phyloP scores from a whole-genome alignment of 2,329 filamentous ascomycete species.

The Xylaria sp. region DNA sequence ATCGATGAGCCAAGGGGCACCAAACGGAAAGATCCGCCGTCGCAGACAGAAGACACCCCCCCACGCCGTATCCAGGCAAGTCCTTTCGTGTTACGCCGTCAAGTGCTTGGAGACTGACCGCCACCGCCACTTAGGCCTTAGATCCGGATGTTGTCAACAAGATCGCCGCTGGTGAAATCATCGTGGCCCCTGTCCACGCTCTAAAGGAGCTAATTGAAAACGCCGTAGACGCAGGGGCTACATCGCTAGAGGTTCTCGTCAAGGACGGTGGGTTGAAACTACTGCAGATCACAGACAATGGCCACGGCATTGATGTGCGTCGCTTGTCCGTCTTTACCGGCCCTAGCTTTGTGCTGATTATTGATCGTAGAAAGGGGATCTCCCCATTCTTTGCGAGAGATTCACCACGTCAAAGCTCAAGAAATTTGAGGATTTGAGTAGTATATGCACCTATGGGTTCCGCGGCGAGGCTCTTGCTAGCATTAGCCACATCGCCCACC shows the following conservation, averaged over 20 bases:
- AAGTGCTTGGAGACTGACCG: conserved; percentile 25
- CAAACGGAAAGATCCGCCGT: conserved; percentile 56
- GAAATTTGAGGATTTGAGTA: conserved; percentile 86
- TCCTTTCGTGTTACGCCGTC: neutral
- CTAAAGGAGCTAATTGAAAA: conserved; percentile 97
- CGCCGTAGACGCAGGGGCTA: conserved; percentile 95
- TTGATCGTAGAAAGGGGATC: conserved; percentile 75
- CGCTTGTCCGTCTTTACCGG: neutral
- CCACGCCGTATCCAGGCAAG: conserved; percentile 56
- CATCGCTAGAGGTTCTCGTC: conserved; percentile 84
- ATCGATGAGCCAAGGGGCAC: conserved; percentile 50
- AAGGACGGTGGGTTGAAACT: conserved; percentile 96
- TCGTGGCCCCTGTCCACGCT: conserved; percentile 94
- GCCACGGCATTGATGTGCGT: conserved; percentile 87
- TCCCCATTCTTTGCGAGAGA: conserved; percentile 89
- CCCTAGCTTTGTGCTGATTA: conserved; percentile 30
- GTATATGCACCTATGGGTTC: conserved; percentile 96
- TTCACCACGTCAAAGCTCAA: conserved; percentile 98
- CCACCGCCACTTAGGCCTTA: conserved; percentile 65
- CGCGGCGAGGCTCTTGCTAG: conserved; percentile 94
- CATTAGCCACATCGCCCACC: conserved; percentile 97
- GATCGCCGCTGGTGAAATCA: conserved; percentile 97
- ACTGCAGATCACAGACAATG: conserved; percentile 96
- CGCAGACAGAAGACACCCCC: conserved; percentile 38
- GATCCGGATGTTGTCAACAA: conserved; percentile 96